These are phyloP conservation scores for Knoxdaviesia proteae DNA, from an alignment of 2,329 filamentous ascomycete species.

Conservation along the genomic window DNA sequence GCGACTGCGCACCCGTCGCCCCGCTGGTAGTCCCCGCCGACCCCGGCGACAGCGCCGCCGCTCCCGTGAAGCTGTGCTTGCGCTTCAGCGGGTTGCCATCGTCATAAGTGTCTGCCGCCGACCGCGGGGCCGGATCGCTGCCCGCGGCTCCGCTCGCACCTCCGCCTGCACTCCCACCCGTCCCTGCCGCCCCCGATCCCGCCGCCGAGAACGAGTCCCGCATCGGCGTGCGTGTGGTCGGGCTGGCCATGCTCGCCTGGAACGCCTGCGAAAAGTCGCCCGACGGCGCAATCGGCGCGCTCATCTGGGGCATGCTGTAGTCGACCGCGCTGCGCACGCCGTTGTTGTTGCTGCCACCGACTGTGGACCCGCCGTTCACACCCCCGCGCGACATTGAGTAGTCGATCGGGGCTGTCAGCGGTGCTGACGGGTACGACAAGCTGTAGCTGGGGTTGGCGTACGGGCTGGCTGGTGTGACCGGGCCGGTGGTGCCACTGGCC, in stretches of 20 bases:
- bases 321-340: slow-evolving; percentile 18
- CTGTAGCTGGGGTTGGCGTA: slow-evolving; percentile 23
- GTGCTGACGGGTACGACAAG: slow-evolving; percentile 29
- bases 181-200: slow-evolving; percentile 10
- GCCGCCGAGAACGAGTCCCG: slow-evolving; percentile 19
- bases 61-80: slow-evolving; percentile 16
- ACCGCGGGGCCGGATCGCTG: slow-evolving; percentile 10
- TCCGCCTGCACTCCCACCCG: slow-evolving; percentile 2
- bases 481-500: slow-evolving; percentile 6
- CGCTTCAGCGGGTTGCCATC: slow-evolving; percentile 12
- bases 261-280: slow-evolving; percentile 30
- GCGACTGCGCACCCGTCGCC: slow-evolving; percentile 5
- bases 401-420: slow-evolving; percentile 31
- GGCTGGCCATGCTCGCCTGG: slow-evolving; percentile 18
- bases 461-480: slow-evolving; percentile 2
- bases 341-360: slow-evolving; percentile 11
- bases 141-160: slow-evolving; percentile 3
- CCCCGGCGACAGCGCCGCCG: neutral
- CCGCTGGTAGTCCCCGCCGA: slow-evolving; percentile 1
- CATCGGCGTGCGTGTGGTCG: slow-evolving; percentile 20
- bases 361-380: no score
- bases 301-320: slow-evolving; percentile 32
- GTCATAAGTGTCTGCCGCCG: slow-evolving; percentile 7
- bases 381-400: slow-evolving; percentile 21
- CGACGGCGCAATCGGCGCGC: slow-evolving; percentile 29